Evolutionary conservation across 305 asterid species (phyloP).

Genomic region (Solanum chacoense): DNA sequence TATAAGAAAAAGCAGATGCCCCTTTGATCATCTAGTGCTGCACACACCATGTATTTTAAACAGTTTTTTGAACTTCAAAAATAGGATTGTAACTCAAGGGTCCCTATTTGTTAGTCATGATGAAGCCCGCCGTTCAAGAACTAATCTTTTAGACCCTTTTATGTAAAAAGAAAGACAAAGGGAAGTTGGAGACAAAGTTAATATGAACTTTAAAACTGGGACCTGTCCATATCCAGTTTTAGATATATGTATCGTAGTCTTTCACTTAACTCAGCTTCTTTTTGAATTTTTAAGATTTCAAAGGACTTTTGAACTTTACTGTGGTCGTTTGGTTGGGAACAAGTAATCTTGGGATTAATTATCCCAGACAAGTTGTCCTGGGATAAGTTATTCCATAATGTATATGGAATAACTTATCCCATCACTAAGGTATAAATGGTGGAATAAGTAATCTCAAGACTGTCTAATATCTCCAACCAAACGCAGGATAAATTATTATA

Average conservation of each 20-base stretch:
- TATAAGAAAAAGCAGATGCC: background rate
- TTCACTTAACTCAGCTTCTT: background rate
- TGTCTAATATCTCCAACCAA: background rate
- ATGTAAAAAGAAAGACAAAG: constrained; percentile 10
- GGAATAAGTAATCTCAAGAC: background rate
- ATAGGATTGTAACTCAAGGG: background rate
- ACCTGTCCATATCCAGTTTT: constrained; percentile 1
- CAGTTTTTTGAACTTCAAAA: background rate
- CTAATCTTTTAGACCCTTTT: constrained; percentile 15
- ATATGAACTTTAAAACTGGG: constrained; percentile 21
- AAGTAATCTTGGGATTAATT: too few relatives aligned
- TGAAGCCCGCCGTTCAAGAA: constrained; percentile 66
- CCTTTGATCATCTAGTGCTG: background rate
- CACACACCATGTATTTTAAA: background rate
- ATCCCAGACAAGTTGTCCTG: background rate
- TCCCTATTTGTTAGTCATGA: constrained; percentile 35
- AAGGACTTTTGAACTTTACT: background rate
- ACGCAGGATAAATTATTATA: too few relatives aligned
- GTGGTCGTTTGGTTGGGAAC: background rate
- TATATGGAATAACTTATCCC: background rate
- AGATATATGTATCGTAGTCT: background rate
- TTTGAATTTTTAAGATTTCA: constrained; percentile 2
- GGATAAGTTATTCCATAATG: background rate
- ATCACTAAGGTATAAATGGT: background rate
- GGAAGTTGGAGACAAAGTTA: constrained; percentile 30